These are phyloP conservation scores for Ganoderma lucidum DNA, from an alignment of 1,284 basidiomycete genomes.

Conservation along the genomic window DNA sequence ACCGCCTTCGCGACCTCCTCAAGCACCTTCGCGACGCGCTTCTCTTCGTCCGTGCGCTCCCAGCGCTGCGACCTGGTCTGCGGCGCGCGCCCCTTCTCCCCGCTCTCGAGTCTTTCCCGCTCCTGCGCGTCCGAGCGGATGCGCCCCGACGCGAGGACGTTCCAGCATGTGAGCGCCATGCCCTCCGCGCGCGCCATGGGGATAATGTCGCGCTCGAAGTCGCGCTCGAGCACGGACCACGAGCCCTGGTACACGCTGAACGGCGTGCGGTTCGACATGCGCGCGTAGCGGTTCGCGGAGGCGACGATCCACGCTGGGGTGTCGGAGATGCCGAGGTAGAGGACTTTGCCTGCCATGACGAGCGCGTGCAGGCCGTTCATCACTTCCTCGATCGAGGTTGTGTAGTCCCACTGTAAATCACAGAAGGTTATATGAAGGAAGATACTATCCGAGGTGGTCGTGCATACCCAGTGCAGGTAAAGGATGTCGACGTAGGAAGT, in stretches of 20 bases:
- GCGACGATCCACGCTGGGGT: constrained; percentile 42
- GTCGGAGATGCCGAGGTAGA: constrained; percentile 49
- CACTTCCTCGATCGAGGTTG: constrained; percentile 52
- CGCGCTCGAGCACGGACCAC: constrained; percentile 52
- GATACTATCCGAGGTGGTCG: too few relatives aligned
- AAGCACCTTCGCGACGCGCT: constrained; percentile 47
- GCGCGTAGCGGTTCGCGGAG: constrained; percentile 40
- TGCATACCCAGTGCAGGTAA: constrained; percentile 39
- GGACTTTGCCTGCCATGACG: constrained; percentile 50
- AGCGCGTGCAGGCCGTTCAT: constrained; percentile 56
- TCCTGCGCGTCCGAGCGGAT: constrained; percentile 59
- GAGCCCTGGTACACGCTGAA: constrained; percentile 61
- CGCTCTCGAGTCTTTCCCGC: constrained; percentile 33
- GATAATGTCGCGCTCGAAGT: constrained; percentile 52
- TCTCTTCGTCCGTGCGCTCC: constrained; percentile 52
- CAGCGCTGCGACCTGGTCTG: constrained; percentile 39
- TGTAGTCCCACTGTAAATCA: constrained; percentile 45
- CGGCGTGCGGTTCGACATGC: constrained; percentile 51
- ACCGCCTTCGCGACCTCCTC: constrained; percentile 55
- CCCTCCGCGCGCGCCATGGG: constrained; percentile 58
- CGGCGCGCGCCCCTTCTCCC: constrained; percentile 50
- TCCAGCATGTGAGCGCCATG: too few relatives aligned
- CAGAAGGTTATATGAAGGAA: too few relatives aligned
- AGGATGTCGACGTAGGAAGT: constrained; percentile 50
- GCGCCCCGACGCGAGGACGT: constrained; percentile 36